These are phyloP conservation scores for Strigomonas galati DNA, from an alignment of 208 protist species.

Conservation along the genomic window DNA sequence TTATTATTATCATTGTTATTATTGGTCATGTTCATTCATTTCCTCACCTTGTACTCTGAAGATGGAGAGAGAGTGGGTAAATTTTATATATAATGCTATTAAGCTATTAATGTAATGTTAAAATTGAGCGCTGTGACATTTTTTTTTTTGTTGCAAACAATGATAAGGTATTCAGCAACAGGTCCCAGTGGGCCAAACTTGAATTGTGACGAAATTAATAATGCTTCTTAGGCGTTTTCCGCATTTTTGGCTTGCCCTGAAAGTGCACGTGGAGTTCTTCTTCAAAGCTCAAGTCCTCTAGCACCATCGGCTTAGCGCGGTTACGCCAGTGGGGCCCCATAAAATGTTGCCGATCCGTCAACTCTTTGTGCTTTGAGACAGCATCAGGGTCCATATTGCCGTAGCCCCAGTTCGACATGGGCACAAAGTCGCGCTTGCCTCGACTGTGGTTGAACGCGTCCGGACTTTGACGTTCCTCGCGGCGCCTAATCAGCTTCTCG, in stretches of 20 bases:
- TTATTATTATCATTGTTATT: too few relatives aligned
- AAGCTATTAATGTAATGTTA: too few relatives aligned
- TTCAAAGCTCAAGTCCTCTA: slow-evolving; percentile 89
- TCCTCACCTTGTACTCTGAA: too few relatives aligned
- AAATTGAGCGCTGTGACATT: too few relatives aligned
- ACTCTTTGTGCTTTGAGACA: slow-evolving; percentile 81
- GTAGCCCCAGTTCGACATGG: slow-evolving; percentile 89
- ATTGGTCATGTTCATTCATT: too few relatives aligned
- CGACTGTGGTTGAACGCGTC: slow-evolving; percentile 78
- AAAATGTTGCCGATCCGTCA: slow-evolving; percentile 82
- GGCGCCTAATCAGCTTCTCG: slow-evolving; percentile 44
- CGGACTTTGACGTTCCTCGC: slow-evolving; percentile 63
- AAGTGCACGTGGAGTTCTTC: slow-evolving; percentile 89
- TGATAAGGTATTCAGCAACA: background rate
- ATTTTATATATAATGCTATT: slow-evolving; percentile 3
- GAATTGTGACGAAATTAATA: slow-evolving; percentile 32
- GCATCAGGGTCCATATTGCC: slow-evolving; percentile 89
- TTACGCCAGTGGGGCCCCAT: slow-evolving; percentile 87
- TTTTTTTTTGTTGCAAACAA: background rate
- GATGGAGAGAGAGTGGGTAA: too few relatives aligned
- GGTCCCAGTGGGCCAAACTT: background rate
- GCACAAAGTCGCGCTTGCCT: slow-evolving; percentile 85
- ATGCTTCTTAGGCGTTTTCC: slow-evolving; percentile 88
- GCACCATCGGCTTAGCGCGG: slow-evolving; percentile 70
- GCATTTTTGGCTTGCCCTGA: slow-evolving; percentile 83